phyloP scores from a whole-genome alignment of 768 basidiomycete genomes.

The Pisolithus albus region DNA sequence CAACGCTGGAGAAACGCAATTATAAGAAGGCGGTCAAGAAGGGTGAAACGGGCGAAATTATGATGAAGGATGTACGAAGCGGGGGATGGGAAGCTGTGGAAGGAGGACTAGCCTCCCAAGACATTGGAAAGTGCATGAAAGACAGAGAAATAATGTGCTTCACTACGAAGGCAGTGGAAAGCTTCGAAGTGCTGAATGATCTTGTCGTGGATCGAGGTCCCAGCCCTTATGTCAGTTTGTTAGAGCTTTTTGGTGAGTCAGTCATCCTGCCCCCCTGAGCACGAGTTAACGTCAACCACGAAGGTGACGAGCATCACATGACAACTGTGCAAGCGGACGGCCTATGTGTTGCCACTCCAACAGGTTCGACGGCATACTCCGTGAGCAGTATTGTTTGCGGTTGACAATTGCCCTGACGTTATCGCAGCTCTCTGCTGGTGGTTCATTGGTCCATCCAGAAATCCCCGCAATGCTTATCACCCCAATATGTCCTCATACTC shows the following conservation, averaged over 20 bases:
- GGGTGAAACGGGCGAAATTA: slow-evolving; percentile 90
- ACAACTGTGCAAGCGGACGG: slow-evolving; percentile 99
- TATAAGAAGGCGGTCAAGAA: slow-evolving; percentile 83
- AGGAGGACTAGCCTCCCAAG: slow-evolving; percentile 44
- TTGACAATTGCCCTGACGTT: slow-evolving; percentile 7
- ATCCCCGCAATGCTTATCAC: slow-evolving; percentile 95
- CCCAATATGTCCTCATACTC: slow-evolving; percentile 96
- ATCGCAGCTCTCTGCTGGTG: slow-evolving; percentile 81
- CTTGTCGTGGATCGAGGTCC: slow-evolving; percentile 97
- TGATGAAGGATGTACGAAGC: slow-evolving; percentile 89
- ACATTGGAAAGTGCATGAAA: slow-evolving; percentile 47
- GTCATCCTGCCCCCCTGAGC: not conserved
- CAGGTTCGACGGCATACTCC: slow-evolving; percentile 98
- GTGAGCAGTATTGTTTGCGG: slow-evolving; percentile 37
- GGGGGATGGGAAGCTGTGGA: slow-evolving; percentile 97
- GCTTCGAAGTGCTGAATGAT: slow-evolving; percentile 94
- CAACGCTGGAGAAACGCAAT: slow-evolving; percentile 67
- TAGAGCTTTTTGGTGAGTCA: slow-evolving; percentile 89
- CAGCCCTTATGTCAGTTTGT: slow-evolving; percentile 91
- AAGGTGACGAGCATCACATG: slow-evolving; percentile 98
- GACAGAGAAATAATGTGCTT: slow-evolving; percentile 99
- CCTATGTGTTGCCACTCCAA: slow-evolving; percentile 89
- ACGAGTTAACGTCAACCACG: slow-evolving; percentile 1
- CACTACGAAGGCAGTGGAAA: slow-evolving; percentile 89
- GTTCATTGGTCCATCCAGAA: slow-evolving; percentile 95